Evolutionary conservation across 148 eudicot species (phyloP), one percentile per base, ranked within the genome.

Genomic region (Rhododendron henanense): DNA sequence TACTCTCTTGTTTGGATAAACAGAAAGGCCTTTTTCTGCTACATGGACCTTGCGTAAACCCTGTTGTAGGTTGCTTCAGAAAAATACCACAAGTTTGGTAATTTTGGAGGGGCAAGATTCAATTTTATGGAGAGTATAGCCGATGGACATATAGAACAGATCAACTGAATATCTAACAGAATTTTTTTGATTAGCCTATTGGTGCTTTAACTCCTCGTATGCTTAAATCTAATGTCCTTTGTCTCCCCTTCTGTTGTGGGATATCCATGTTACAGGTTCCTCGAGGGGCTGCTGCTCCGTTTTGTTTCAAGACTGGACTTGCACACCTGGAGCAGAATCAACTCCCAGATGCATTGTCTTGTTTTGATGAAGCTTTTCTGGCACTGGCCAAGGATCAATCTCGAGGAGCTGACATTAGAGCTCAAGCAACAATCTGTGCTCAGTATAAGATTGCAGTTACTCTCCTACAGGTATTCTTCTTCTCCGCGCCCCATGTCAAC

Each of bases 311-410:
- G 92, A 93, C 93, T 83, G 98, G 98, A 82, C 94, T 97, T 74
- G 96, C 90, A 85, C 99, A 95, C 87, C 93, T 97, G 75, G 99
- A 97, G 93, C 98, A 92, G 88, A 97, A 97, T 91, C 98, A 97
- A 88, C 94, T 97, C 83, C 91, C 99, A 81, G 98, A 97, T 93
- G 99, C 98, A 71, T 89, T 97, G 87, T 97, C 99, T 61, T 97
- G 99, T 84, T 97, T 95, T 87, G 96, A 97, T 91, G 99, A 97
- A 96, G 95, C 94, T 89, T 97, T 97, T 89, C 90, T 97, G 86
- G 99, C 99, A 61, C 88, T 97, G 86, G 99, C 99, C 85, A 97
- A 97, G 91, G 99, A 95, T 88, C 96, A 93, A 35, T 97, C 99
- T 19, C 96, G 95, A 67, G 98, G 98, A 83, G 92, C 94, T 88